Evolutionary conservation across 306 rosid species (phyloP).

Genomic region (Inga oerstediana): DNA sequence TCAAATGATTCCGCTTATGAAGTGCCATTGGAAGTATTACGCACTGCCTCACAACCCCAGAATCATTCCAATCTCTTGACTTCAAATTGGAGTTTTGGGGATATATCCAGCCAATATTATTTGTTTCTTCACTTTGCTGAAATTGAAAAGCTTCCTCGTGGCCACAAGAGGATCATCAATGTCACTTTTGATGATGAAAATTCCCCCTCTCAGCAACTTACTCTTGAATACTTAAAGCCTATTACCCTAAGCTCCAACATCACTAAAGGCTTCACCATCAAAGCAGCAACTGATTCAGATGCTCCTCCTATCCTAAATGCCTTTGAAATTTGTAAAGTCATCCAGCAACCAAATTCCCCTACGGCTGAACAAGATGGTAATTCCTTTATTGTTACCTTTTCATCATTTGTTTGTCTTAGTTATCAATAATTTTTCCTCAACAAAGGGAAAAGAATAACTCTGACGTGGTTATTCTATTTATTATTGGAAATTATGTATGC

Average conservation of each 20-base stretch:
- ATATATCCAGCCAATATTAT: background rate
- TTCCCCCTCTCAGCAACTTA: too few relatives aligned
- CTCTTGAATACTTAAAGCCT: background rate
- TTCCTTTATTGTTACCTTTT: too few relatives aligned
- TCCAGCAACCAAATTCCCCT: background rate
- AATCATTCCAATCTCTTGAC: too few relatives aligned
- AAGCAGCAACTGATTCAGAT: constrained; percentile 12
- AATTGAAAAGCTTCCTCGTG: background rate
- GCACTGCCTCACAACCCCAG: too few relatives aligned
- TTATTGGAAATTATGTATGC: background rate
- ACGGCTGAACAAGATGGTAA: background rate
- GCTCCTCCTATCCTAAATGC: constrained; percentile 55
- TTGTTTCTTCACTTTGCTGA: background rate
- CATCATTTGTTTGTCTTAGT: background rate
- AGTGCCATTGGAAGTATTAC: too few relatives aligned
- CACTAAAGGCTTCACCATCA: background rate
- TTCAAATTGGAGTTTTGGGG: too few relatives aligned
- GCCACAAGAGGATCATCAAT: background rate
- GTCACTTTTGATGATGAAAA: background rate
- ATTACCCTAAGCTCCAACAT: background rate
- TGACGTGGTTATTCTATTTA: background rate
- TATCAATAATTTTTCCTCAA: background rate
- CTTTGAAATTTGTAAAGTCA: background rate
- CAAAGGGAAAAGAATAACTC: too few relatives aligned
- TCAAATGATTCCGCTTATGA: too few relatives aligned